Evolutionary conservation across 176 grass and related monocot genomes (phyloP).

Genomic region (Aegilops longissima): DNA sequence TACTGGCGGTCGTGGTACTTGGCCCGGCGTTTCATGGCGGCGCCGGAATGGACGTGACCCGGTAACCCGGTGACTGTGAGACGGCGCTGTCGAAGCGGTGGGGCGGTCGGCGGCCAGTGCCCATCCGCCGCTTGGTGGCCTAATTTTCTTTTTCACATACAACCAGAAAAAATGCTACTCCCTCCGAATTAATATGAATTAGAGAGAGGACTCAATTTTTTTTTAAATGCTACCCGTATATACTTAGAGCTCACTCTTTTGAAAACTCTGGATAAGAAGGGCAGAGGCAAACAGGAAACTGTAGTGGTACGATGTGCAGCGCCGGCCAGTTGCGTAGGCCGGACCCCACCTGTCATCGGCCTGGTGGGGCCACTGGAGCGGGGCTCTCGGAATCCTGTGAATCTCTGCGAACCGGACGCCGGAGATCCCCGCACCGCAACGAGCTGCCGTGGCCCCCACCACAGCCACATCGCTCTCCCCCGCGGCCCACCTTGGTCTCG

Average conservation of each 20-base stretch:
- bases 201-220: no score
- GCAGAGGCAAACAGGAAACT: not conserved
- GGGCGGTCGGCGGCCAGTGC: not conserved
- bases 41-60: not conserved
- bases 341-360: not conserved
- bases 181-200: no score
- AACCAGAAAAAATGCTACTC: no score
- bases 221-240: not conserved
- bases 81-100: not conserved
- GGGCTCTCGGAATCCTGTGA: slow-evolving; percentile 32
- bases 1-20: not conserved
- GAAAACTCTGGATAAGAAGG: slow-evolving; percentile 22
- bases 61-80: not conserved
- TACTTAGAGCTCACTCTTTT: not conserved
- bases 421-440: slow-evolving; percentile 31
- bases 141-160: not conserved
- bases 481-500: not conserved
- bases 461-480: not conserved
- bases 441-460: not conserved
- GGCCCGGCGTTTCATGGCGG: not conserved
- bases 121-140: not conserved
- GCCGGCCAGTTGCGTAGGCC: not conserved
- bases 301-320: not conserved
- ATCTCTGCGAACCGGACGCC: slow-evolving; percentile 28
- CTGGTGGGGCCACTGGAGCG: no score